Percentiles rank a stretch among this genome's conserved stretches.
Conservation (phyloP, 208 protist genomes). For the Herpetomonas muscarum region DNA sequence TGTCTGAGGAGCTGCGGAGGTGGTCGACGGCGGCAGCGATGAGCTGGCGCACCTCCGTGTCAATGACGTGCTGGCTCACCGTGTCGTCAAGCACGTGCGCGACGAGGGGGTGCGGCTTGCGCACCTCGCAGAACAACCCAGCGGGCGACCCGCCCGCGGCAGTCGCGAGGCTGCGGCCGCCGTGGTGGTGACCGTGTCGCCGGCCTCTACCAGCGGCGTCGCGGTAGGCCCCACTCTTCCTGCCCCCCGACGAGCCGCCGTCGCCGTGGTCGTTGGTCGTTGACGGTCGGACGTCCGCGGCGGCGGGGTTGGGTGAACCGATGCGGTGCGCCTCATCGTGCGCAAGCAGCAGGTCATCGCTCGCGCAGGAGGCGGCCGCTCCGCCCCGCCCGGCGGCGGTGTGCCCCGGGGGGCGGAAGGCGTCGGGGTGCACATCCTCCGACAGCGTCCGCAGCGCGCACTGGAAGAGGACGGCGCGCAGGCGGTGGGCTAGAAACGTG, state of each 20-base stretch:
- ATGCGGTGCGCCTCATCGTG: too few species aligned
- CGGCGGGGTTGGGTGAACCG: too few species aligned
- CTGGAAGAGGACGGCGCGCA: conserved; percentile 14
- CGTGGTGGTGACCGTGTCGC: background rate
- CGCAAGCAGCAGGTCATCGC: too few species aligned
- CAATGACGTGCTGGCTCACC: background rate
- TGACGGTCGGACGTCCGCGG: too few species aligned
- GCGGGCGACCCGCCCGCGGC: background rate
- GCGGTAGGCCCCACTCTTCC: too few species aligned
- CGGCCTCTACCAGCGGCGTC: background rate
- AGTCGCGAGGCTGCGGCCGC: background rate
- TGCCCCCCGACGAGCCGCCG: too few species aligned
- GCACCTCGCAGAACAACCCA: background rate
- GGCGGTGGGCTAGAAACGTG: conserved; percentile 9
- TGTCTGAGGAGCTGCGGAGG: background rate
- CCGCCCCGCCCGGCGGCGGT: background rate
- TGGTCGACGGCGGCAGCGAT: background rate
- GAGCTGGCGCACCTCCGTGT: background rate
- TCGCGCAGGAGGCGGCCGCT: background rate
- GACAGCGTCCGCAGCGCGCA: conserved; percentile 2
- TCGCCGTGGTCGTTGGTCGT: too few species aligned
- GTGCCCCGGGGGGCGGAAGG: background rate
- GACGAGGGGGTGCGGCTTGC: conserved; percentile 4
- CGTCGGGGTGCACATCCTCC: background rate
- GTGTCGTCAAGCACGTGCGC: conserved; percentile 1